Evolutionary conservation across 2,329 filamentous ascomycete species (phyloP).

Genomic region (Lecanicillium sp.): DNA sequence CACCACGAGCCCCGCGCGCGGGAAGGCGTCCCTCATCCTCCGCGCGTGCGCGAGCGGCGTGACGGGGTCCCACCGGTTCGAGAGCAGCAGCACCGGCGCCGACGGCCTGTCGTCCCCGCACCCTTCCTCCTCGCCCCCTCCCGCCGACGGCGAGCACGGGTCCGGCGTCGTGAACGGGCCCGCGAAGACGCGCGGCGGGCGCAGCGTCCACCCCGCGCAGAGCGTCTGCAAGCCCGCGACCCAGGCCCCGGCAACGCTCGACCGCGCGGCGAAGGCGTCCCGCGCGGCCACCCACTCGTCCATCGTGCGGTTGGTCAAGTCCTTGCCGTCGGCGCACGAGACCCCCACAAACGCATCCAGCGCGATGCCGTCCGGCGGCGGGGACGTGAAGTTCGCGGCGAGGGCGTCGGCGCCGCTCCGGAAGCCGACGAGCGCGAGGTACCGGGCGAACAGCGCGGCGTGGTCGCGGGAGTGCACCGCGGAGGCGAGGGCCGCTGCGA

Average conservation of each 20-base stretch:
- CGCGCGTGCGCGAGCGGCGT: conserved; percentile 36
- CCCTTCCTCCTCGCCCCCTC: no score
- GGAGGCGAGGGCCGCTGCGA: not conserved
- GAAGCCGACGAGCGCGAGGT: not conserved
- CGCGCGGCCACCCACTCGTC: not conserved
- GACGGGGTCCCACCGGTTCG: conserved; percentile 38
- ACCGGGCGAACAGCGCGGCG: not conserved
- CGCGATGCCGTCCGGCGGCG: not conserved
- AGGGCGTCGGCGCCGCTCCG: not conserved
- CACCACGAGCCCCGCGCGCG: conserved; percentile 18
- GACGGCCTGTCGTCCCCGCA: conserved; percentile 26
- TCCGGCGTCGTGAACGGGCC: no score
- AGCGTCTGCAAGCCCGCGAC: not conserved
- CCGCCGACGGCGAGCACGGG: no score
- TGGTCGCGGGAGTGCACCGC: not conserved
- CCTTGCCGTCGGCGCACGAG: not conserved
- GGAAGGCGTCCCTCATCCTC: conserved; percentile 18
- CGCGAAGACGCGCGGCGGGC: no score
- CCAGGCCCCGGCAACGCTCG: not conserved
- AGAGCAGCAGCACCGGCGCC: conserved; percentile 38
- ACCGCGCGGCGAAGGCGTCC: not conserved
- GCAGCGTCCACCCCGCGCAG: no score
- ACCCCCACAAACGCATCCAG: not conserved
- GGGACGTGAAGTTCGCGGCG: not conserved
- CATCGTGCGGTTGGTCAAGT: not conserved